Evolutionary conservation across 768 basidiomycete species (phyloP).

Genomic region (Pleurotus citrinopileatus): DNA sequence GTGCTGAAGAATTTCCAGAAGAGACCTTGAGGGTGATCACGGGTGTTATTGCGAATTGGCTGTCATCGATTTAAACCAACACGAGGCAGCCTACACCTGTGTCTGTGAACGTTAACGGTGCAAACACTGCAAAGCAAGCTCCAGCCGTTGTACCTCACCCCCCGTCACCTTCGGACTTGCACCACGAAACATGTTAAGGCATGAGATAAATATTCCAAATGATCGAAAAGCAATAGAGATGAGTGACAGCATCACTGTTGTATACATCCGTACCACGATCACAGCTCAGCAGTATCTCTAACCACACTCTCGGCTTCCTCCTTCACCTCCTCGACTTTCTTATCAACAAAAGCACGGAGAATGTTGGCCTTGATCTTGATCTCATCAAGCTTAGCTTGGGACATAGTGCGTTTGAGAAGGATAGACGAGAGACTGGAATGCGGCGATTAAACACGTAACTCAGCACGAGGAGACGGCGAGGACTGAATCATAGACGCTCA

Average conservation of each 20-base stretch:
- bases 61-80: conserved; percentile 19
- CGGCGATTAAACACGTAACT: conserved; percentile 10
- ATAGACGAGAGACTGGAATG: conserved; percentile 67
- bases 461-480: conserved; percentile 13
- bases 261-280: conserved; percentile 14
- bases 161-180: conserved; percentile 12
- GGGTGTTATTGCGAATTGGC: conserved; percentile 18
- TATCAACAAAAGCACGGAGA: conserved; percentile 56
- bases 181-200: conserved; percentile 9
- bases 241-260: background rate
- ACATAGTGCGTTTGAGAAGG: conserved; percentile 73
- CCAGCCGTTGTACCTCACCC: background rate
- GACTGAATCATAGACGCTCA: conserved; percentile 30
- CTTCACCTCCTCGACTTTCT: conserved; percentile 34
- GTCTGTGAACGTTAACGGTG: conserved; percentile 1
- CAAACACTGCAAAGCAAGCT: background rate
- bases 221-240: background rate
- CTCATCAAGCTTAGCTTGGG: conserved; percentile 83
- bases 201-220: conserved; percentile 7
- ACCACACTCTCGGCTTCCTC: conserved; percentile 26
- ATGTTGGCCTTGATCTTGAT: conserved; percentile 92
- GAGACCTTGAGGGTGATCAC: conserved; percentile 23
- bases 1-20: conserved; percentile 10
- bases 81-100: conserved; percentile 23
- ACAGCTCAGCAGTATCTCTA: conserved; percentile 41